Conservation (phyloP, 2,329 filamentous ascomycete species). For the Davidsoniella virescens region DNA sequence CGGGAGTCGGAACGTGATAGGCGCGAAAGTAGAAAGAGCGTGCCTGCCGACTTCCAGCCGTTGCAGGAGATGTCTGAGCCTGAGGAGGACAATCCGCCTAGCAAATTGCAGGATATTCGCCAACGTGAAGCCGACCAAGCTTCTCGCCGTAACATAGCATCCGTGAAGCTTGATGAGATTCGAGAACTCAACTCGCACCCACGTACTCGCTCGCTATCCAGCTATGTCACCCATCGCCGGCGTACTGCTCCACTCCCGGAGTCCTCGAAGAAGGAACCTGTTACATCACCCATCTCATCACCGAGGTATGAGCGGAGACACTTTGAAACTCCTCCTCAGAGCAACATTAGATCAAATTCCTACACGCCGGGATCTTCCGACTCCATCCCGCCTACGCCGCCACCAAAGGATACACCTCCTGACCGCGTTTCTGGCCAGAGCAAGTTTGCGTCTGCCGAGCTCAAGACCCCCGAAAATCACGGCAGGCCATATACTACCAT, state of each 20-base stretch:
- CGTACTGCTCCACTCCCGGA: background rate
- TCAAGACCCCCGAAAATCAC: background rate
- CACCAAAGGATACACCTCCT: slow-evolving; percentile 7
- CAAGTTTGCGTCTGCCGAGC: background rate
- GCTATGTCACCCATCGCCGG: slow-evolving; percentile 2
- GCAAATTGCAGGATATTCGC: slow-evolving; percentile 32
- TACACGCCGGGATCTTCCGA: background rate
- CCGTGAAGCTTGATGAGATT: slow-evolving; percentile 31
- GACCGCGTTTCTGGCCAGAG: background rate
- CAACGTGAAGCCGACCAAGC: slow-evolving; percentile 25
- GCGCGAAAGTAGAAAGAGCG: slow-evolving; percentile 10
- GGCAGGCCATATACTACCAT: background rate
- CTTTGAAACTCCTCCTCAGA: slow-evolving; percentile 4
- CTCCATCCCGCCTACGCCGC: slow-evolving; percentile 8
- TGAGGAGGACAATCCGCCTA: background rate
- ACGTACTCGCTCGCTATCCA: slow-evolving; percentile 5
- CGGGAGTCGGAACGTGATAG: slow-evolving; percentile 5
- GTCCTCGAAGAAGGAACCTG: background rate
- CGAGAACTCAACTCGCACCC: slow-evolving; percentile 28
- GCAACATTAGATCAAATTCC: background rate
- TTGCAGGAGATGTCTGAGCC: slow-evolving; percentile 11
- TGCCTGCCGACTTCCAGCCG: slow-evolving; percentile 5
- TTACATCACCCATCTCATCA: background rate
- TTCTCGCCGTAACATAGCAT: slow-evolving; percentile 1
- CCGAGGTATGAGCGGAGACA: background rate